Conservation (phyloP, 2,329 filamentous ascomycete species). For the Fusarium nisikadoi region DNA sequence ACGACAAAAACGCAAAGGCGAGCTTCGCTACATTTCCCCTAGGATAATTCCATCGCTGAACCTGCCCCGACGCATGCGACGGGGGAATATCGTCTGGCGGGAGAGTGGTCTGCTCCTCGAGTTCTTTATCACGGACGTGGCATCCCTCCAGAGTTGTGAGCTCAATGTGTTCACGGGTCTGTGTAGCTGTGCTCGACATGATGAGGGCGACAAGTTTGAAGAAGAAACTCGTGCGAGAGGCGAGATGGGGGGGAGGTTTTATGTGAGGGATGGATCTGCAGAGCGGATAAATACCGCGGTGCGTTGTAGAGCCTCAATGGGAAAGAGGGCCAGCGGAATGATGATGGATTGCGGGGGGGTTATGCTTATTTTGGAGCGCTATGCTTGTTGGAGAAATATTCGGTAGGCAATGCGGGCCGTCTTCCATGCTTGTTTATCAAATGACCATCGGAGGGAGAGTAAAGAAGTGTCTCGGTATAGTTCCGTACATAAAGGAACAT, state of each 20-base stretch:
- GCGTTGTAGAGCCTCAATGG: not conserved
- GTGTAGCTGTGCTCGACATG: slow-evolving; percentile 24
- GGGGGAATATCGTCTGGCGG: slow-evolving; percentile 35
- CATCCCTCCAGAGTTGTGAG: slow-evolving; percentile 8
- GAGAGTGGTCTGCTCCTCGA: not conserved
- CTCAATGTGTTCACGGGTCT: slow-evolving; percentile 23
- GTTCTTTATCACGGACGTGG: not conserved
- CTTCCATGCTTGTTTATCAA: not conserved
- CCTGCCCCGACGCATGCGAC: slow-evolving; percentile 41
- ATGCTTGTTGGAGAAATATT: not conserved
- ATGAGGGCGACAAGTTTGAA: not conserved
- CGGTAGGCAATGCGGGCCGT: not conserved
- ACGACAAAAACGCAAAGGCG: slow-evolving; percentile 64
- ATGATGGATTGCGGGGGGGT: not conserved
- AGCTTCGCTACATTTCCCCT: slow-evolving; percentile 48
- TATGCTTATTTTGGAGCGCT: not conserved
- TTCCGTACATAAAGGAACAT: not conserved
- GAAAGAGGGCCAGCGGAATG: not conserved
- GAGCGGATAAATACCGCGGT: not conserved
- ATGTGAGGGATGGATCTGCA: not conserved
- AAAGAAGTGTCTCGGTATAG: not conserved
- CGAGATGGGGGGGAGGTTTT: not conserved
- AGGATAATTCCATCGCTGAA: slow-evolving; percentile 52
- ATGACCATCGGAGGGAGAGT: not conserved
- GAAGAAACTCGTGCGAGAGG: too few species aligned